A percentile compares a stretch with the other conserved stretches of the same genome.
Conservation (phyloP, 805 yeast species). For the Ogataea populi-albae region DNA sequence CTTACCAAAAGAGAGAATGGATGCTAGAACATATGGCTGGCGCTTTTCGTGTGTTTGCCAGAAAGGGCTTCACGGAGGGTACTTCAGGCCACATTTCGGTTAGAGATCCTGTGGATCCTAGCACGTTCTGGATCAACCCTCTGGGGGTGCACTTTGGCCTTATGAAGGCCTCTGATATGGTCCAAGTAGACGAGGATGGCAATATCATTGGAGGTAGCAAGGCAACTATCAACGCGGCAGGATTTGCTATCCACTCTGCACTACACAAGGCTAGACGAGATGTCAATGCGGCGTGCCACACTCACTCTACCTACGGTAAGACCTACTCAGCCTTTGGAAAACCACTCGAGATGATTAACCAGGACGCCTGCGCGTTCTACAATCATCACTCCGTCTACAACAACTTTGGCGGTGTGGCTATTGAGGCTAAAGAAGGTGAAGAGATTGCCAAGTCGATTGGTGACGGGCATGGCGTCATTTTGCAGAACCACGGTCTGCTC, state of each 20-base stretch:
- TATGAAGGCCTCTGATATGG: constrained; percentile 60
- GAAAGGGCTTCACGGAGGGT: constrained; percentile 75
- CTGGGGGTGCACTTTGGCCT: constrained; percentile 71
- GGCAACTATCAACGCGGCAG: constrained; percentile 58
- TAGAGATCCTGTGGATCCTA: constrained; percentile 78
- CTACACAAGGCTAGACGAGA: constrained; percentile 68
- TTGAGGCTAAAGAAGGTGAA: constrained; percentile 61
- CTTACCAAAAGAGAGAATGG: constrained; percentile 50
- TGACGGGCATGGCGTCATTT: constrained; percentile 52
- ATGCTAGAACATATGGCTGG: constrained; percentile 75
- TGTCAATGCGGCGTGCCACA: constrained; percentile 68
- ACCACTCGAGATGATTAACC: constrained; percentile 75
- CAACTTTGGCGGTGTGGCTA: constrained; percentile 77
- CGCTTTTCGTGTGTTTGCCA: constrained; percentile 79
- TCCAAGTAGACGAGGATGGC: constrained; percentile 61
- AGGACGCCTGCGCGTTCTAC: constrained; percentile 70
- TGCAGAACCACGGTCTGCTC: constrained; percentile 71
- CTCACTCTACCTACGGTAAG: constrained; percentile 64
- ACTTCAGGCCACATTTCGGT: constrained; percentile 84
- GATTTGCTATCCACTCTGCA: constrained; percentile 67
- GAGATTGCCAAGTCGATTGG: constrained; percentile 63
- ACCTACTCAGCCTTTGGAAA: constrained; percentile 64
- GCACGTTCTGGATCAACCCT: constrained; percentile 88
- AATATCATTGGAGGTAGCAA: constrained; percentile 57
- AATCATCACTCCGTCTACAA: constrained; percentile 61